Conservation (phyloP, 1,284 basidiomycete genomes). For the Garcileccinum viscosum region DNA sequence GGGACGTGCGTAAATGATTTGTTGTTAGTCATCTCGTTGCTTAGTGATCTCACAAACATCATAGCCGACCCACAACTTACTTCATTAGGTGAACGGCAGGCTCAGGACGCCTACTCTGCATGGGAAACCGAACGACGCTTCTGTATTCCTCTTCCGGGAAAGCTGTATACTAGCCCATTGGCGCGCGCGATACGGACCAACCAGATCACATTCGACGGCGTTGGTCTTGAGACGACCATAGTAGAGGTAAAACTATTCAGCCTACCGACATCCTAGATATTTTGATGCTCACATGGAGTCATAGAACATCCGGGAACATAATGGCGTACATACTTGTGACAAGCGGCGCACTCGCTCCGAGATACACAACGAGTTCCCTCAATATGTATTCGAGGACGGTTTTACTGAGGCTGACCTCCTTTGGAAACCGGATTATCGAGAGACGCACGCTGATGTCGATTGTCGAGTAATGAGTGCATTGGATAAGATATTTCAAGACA, state of each 20-base stretch:
- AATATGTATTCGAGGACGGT: slow-evolving; percentile 65
- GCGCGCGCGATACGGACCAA: slow-evolving; percentile 74
- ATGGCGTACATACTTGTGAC: slow-evolving; percentile 13
- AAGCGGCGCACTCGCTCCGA: slow-evolving; percentile 43
- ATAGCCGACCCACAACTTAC: slow-evolving; percentile 15
- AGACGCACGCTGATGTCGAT: slow-evolving; percentile 14
- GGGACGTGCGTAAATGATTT: slow-evolving; percentile 11
- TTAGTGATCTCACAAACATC: not conserved
- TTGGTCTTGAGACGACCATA: slow-evolving; percentile 5
- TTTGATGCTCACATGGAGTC: not conserved
- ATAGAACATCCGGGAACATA: slow-evolving; percentile 1
- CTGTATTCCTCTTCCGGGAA: slow-evolving; percentile 57
- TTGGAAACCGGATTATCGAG: slow-evolving; percentile 8
- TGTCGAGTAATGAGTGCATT: slow-evolving; percentile 5
- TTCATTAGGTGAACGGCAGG: slow-evolving; percentile 1
- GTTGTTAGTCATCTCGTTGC: not conserved
- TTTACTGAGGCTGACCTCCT: slow-evolving; percentile 72
- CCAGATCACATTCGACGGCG: slow-evolving; percentile 62
- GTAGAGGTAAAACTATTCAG: slow-evolving; percentile 1
- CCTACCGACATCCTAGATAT: not conserved
- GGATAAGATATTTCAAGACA: slow-evolving; percentile 9
- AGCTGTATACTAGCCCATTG: slow-evolving; percentile 51
- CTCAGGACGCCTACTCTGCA: not conserved
- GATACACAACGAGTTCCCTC: slow-evolving; percentile 62
- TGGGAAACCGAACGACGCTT: not conserved